Percentiles rank a stretch among this genome's conserved stretches.
Evolutionary conservation across 2,329 filamentous ascomycete genomes (phyloP).

Genomic region (Phoma sp.): DNA sequence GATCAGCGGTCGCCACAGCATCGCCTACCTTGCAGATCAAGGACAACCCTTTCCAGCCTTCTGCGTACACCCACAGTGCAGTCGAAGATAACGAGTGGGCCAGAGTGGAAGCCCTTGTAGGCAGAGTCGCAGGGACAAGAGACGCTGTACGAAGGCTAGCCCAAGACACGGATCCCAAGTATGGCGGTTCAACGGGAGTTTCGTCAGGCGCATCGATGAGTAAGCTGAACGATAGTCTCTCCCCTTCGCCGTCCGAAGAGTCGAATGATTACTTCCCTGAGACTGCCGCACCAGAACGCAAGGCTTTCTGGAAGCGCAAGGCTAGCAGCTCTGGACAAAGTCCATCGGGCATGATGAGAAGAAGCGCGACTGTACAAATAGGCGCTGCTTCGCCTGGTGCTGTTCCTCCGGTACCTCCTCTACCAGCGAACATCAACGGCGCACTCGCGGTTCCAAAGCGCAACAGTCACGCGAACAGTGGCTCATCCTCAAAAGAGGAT

Average conservation of each 20-base stretch:
- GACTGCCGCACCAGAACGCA: conserved; percentile 60
- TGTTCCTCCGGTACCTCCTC: conserved; percentile 44
- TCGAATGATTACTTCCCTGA: conserved; percentile 63
- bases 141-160: conserved; percentile 88
- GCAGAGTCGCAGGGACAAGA: conserved; percentile 82
- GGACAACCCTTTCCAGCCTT: conserved; percentile 28
- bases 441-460: conserved; percentile 47
- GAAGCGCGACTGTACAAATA: conserved; percentile 62
- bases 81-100: conserved; percentile 85
- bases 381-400: conserved; percentile 54
- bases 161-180: conserved; percentile 78
- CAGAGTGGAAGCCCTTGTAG: conserved; percentile 83
- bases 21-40: conserved; percentile 40
- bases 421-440: conserved; percentile 43
- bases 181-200: conserved; percentile 44
- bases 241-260: conserved; percentile 54
- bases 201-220: conserved; percentile 42
- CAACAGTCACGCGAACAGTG: conserved; percentile 27
- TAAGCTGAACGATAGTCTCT: conserved; percentile 37
- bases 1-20: conserved; percentile 48
- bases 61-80: conserved; percentile 28
- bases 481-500: conserved; percentile 60
- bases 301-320: conserved; percentile 93
- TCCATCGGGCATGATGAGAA: conserved; percentile 53
- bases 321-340: conserved; percentile 60